Base-by-base conservation (phyloP, 2,329 filamentous ascomycete genomes). In the Aspergillus clavatus region DNA sequence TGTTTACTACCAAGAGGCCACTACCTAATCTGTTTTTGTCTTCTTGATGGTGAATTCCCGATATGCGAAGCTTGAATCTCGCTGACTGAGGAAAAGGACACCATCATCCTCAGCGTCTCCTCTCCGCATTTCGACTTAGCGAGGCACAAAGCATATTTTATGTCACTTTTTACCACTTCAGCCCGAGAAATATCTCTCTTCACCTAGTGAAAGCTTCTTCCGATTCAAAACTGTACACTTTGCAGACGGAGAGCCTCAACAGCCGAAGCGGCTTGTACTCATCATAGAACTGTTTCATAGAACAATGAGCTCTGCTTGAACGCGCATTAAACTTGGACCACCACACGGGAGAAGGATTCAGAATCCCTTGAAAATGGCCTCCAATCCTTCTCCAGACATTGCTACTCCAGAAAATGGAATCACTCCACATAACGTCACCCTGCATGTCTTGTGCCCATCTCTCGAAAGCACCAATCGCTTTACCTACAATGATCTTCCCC, bases 371-470 rank as follows among this genome's bases (percentile, higher is more conserved):
- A 52, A 41, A 19, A 53, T 53, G 51, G 40, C 38, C 3, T 47
- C 51, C 26, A 27, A 29, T 27, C 31, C 23, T 11, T 22, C 42
- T 8, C 36, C 43, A n/a, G 45, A 50, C 23, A 36, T 12, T 11
- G 18, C 41, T 4, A 31, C 33, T 23, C 26, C 36, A 24, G 24
- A 28, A 21, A 51, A 16, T 14, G 42, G 37, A 8, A 29, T 21
- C 16, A n/a, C 23, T 14, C 33, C 42, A 6, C 46, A 40, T 35
- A 54, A 47, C n/a, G 54, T 70, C 28, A 56, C 54, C 7, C 51
- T 73, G 16, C 61, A 70, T 48, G 58, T 73, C 18, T 49, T 73
- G 5, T 72, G 69, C 43, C 71, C 71, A 10, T 68, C 68, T 0
- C 54, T 66, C 26, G 61, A 67, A 37, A 51, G 67, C 18, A 62